phyloP scores from a whole-genome alignment of 2,329 filamentous ascomycete genomes.

The Coniochaeta sp. region DNA sequence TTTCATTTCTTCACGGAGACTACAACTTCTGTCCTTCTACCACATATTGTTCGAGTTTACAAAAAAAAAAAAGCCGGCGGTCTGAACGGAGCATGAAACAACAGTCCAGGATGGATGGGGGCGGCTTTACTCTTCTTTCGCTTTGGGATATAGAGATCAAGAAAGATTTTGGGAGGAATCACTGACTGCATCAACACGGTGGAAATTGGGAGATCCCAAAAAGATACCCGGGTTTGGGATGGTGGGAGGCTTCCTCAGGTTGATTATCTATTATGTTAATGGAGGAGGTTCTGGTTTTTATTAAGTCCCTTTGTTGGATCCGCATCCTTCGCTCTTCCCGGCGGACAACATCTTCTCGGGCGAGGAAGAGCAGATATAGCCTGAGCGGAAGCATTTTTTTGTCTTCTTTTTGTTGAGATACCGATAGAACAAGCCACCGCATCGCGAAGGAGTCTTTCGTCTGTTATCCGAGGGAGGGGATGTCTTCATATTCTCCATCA shows the following conservation, averaged over 20 bases:
- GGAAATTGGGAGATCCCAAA: not conserved
- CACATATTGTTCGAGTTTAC: not conserved
- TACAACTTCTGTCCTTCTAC: not conserved
- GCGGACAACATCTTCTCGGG: not conserved
- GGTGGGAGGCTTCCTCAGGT: not conserved
- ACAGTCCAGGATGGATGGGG: not conserved
- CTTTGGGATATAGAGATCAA: not conserved
- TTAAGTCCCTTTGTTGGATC: not conserved
- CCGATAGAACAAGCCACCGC: not conserved
- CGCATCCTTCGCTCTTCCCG: not conserved
- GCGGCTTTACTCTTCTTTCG: not conserved
- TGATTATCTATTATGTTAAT: not conserved
- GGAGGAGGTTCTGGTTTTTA: not conserved
- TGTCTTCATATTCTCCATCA: no score
- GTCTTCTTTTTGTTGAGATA: not conserved
- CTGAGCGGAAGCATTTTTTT: not conserved
- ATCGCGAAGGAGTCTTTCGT: not conserved
- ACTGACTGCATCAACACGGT: not conserved
- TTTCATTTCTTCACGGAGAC: not conserved
- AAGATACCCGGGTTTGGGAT: not conserved
- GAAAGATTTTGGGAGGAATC: not conserved
- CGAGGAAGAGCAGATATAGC: not conserved
- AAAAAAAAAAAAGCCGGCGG: not conserved
- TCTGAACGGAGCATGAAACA: not conserved
- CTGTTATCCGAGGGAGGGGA: no score